phyloP scores from a whole-genome alignment of 2,329 filamentous ascomycete genomes.

The Aquanectria penicillioides region DNA sequence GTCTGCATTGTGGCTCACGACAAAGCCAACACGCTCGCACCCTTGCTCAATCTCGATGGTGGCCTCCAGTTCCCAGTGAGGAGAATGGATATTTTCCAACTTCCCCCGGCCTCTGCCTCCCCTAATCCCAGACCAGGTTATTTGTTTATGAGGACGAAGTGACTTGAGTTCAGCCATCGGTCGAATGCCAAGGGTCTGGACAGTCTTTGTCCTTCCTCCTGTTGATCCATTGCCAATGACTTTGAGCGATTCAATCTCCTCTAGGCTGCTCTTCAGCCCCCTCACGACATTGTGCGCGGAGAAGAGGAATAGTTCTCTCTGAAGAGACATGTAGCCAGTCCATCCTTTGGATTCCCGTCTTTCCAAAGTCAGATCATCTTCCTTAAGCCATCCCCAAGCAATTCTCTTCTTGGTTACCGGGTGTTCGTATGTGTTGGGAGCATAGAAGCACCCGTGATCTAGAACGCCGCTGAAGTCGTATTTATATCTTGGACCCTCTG shows the following conservation, averaged over 20 bases:
- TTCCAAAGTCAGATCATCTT: slow-evolving; percentile 58
- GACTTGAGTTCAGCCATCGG: slow-evolving; percentile 32
- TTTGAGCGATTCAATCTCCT: slow-evolving; percentile 55
- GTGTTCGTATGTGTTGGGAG: slow-evolving; percentile 59
- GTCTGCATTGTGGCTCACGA: slow-evolving; percentile 41
- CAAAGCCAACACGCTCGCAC: slow-evolving; percentile 31
- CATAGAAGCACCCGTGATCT: slow-evolving; percentile 60
- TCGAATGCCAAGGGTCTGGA: slow-evolving; percentile 56
- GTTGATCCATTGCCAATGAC: background rate
- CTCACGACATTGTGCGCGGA: slow-evolving; percentile 49
- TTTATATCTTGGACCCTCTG: slow-evolving; percentile 35
- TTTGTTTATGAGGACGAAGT: slow-evolving; percentile 29
- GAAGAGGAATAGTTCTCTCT: slow-evolving; percentile 54
- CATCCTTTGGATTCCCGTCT: slow-evolving; percentile 57
- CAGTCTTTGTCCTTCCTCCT: slow-evolving; percentile 40
- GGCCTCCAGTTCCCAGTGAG: slow-evolving; percentile 40
- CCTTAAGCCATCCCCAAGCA: slow-evolving; percentile 61
- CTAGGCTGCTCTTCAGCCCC: slow-evolving; percentile 48
- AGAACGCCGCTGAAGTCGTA: slow-evolving; percentile 56
- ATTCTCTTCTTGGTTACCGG: slow-evolving; percentile 52
- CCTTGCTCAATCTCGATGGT: slow-evolving; percentile 26
- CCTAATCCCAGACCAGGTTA: slow-evolving; percentile 21
- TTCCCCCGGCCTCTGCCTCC: background rate
- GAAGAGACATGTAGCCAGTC: slow-evolving; percentile 59
- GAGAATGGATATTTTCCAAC: slow-evolving; percentile 6